phyloP scores from a whole-genome alignment of 805 yeast genomes.

The Kluyveromyces aestuarii region DNA sequence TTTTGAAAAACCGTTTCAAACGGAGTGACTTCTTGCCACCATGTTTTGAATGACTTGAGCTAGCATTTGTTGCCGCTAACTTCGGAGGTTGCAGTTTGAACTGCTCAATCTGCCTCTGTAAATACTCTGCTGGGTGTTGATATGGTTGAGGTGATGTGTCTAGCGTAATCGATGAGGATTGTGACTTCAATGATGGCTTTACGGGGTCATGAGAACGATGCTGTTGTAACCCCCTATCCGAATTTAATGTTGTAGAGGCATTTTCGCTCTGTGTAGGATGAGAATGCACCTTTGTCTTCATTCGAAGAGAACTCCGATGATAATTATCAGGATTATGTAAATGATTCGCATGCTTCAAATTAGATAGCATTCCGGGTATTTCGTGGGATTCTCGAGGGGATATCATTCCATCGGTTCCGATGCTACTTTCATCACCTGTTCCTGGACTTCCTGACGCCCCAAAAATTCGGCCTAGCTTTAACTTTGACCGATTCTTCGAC shows the following conservation, averaged over 20 bases:
- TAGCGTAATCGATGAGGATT: not conserved
- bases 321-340: constrained; percentile 9
- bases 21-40: constrained; percentile 17
- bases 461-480: not conserved
- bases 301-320: not conserved
- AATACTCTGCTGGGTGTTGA: constrained; percentile 22
- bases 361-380: not conserved
- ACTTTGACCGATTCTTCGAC: not conserved
- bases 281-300: not conserved
- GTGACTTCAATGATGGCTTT: constrained; percentile 1
- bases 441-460: not conserved
- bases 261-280: not conserved
- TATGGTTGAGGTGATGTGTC: constrained; percentile 13
- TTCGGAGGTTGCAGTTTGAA: constrained; percentile 9
- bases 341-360: constrained; percentile 5
- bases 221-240: not conserved
- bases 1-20: constrained; percentile 43
- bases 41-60: not conserved
- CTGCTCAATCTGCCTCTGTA: constrained; percentile 20
- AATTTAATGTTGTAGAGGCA: not conserved
- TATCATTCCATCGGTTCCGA: not conserved
- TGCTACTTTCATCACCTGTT: not conserved
- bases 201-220: not conserved
- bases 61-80: constrained; percentile 2
- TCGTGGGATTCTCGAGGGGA: not conserved